Evolutionary conservation across 148 eudicot species (phyloP).

Genomic region (Vaccinium macrocarpon): DNA sequence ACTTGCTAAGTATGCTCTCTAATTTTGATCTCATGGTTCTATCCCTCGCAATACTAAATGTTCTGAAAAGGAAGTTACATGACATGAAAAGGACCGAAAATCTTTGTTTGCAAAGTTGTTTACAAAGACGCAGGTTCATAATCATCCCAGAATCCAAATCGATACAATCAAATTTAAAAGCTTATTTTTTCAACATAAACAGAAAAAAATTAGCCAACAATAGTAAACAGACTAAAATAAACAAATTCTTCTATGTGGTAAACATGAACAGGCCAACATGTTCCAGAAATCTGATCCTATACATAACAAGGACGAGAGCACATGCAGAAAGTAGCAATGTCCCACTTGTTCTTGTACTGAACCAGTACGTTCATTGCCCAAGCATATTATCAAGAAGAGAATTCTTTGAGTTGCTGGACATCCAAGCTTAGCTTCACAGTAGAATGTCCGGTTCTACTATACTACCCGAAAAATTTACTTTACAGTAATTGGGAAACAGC

Average conservation of each 20-base stretch:
- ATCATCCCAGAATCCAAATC: background rate
- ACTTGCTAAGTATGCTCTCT: background rate
- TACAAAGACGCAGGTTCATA: background rate
- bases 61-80: background rate
- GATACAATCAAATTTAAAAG: background rate
- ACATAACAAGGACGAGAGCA: background rate
- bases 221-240: background rate
- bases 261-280: slow-evolving; percentile 4
- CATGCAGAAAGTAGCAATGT: background rate
- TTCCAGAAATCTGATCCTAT: background rate
- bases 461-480: slow-evolving; percentile 70
- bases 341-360: background rate
- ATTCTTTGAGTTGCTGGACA: background rate
- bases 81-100: background rate
- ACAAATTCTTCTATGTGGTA: background rate
- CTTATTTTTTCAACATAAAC: background rate
- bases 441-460: slow-evolving; percentile 60
- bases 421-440: slow-evolving; percentile 22
- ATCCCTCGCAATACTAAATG: background rate
- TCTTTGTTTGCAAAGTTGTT: background rate
- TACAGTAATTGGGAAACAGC: slow-evolving; percentile 60
- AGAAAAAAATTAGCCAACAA: background rate
- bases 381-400: background rate
- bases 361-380: background rate
- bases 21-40: background rate